Evolutionary conservation across 148 eudicot species (phyloP).

Genomic region (Dianthus caryophyllus): DNA sequence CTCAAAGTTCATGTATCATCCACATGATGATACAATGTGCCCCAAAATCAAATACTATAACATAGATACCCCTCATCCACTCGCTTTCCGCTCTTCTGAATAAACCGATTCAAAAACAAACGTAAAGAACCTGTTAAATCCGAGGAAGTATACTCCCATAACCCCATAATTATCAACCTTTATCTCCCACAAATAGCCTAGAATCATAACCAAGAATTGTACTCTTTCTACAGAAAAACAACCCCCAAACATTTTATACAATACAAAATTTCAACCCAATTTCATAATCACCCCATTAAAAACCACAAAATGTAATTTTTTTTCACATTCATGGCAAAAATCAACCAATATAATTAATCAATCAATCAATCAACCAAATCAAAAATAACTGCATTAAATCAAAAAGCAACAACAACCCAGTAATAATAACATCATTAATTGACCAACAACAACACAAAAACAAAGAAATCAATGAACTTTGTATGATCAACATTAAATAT

Average conservation of each 20-base stretch:
- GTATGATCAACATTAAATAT: background rate
- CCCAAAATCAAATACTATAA: background rate
- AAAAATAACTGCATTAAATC: background rate
- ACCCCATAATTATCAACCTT: background rate
- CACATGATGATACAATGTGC: slow-evolving; percentile 4
- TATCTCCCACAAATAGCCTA: background rate
- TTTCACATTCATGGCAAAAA: background rate
- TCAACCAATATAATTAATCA: background rate
- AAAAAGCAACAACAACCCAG: slow-evolving; percentile 2
- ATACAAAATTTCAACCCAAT: background rate
- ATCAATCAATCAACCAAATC: background rate
- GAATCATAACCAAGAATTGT: background rate
- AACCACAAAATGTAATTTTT: background rate
- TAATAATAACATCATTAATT: background rate
- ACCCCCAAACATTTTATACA: background rate
- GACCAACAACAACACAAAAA: background rate
- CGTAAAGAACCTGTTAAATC: too few relatives aligned
- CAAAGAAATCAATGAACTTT: background rate
- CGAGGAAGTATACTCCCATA: background rate
- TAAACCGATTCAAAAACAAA: too few relatives aligned
- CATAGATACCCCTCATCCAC: too few relatives aligned
- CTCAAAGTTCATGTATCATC: too few relatives aligned
- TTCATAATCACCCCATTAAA: background rate
- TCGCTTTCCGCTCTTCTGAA: too few relatives aligned
- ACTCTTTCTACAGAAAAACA: background rate